Conservation (phyloP, 805 yeast genomes). For the Lipomyces spencermartinsiae region DNA sequence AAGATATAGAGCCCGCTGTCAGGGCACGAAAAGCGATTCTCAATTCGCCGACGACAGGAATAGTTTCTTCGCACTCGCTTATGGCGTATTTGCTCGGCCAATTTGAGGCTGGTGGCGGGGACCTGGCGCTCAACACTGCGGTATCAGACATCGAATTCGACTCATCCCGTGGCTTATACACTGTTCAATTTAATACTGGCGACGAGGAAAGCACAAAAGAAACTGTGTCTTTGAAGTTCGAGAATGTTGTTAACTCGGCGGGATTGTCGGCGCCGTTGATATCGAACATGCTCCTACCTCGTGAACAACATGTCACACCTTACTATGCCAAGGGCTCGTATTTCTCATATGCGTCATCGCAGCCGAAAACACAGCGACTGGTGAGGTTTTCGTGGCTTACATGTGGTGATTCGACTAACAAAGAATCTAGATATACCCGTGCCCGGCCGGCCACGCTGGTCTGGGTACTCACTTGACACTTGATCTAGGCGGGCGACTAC, state of each 20-base stretch:
- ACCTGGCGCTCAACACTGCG: slow-evolving; percentile 65
- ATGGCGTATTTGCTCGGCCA: slow-evolving; percentile 63
- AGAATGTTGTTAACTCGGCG: slow-evolving; percentile 74
- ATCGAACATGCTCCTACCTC: slow-evolving; percentile 72
- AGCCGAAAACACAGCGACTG: slow-evolving; percentile 60
- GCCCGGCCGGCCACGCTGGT: slow-evolving; percentile 72
- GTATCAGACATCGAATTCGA: slow-evolving; percentile 52
- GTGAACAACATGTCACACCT: slow-evolving; percentile 60
- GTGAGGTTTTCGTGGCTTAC: slow-evolving; percentile 18
- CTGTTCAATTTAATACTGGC: slow-evolving; percentile 40
- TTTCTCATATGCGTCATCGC: slow-evolving; percentile 59
- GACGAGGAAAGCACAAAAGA: slow-evolving; percentile 43
- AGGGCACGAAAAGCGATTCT: slow-evolving; percentile 66
- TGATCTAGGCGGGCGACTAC: slow-evolving; percentile 77
- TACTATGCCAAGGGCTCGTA: slow-evolving; percentile 87
- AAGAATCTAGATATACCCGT: slow-evolving; percentile 64
- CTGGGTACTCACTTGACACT: slow-evolving; percentile 88
- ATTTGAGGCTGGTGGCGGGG: slow-evolving; percentile 67
- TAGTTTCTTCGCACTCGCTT: slow-evolving; percentile 78
- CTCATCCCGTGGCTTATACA: slow-evolving; percentile 33
- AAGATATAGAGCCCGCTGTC: slow-evolving; percentile 67
- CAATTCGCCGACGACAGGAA: slow-evolving; percentile 83
- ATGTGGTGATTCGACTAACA: neutral
- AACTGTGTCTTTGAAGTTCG: slow-evolving; percentile 54
- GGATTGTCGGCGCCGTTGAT: slow-evolving; percentile 79